Base-by-base conservation (phyloP, 2,329 filamentous ascomycete genomes). In the Alternaria triticina region DNA sequence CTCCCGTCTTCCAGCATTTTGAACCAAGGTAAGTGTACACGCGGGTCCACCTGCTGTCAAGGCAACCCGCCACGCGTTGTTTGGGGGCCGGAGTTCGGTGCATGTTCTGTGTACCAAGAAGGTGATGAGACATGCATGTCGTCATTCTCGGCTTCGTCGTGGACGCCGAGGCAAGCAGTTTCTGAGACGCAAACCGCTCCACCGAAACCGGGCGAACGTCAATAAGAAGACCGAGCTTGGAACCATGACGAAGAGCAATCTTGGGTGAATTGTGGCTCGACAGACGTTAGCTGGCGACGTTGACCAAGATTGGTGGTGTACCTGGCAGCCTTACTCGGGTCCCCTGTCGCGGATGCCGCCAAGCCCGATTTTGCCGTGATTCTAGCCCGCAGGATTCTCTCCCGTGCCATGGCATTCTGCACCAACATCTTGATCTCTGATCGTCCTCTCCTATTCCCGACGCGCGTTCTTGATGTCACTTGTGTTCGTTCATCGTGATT, bases 71-170 rank as follows among this genome's bases (percentile, higher is more conserved):
- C 56, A 59, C 47, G 50, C 49, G 25, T 62, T 47, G 28, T 46
- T 22, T 54, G 27, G 57, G 28, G 27, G 43, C 40, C 22, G 22
- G 59, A 36, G 51, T 30, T 20, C 27, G 54, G 43, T 22, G 43
- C 54, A 30, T 25, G 43, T 47, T 56, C 15, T 56, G 43, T 27
- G 8, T 27, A 25, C 20, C 57, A 28, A 36, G 23, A 22, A 27
- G 57, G 43, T 40, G 20, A 55, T 67, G 64, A 67, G 62, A 67
- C 61, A 17, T 30, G 47, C 43, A 57, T 67, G 65, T 67, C 65
- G 62, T 67, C 65, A 67, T 63, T 52, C 28, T n/a, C n/a, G 54
- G 15, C 23, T 23, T 50, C 15, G 27, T 49, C 22, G 47, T 25
- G 51, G 10, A 30, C n/a, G 22, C 50, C 40, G 23, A 27, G 20